Evolutionary conservation across 106 monocot genomes (phyloP).

Genomic region (Gastrodia elata): DNA sequence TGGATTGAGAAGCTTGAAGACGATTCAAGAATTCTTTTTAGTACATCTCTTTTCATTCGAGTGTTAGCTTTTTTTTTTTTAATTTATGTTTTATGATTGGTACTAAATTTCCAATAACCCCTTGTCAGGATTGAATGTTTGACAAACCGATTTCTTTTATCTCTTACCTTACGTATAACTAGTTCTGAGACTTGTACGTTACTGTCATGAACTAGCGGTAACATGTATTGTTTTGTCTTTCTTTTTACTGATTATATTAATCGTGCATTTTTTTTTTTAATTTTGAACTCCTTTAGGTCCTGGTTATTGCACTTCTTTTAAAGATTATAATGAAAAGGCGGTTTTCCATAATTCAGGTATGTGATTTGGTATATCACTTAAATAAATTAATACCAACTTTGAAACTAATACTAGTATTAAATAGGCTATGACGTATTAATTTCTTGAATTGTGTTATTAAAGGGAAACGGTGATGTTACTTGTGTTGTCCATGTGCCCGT

Average conservation of each 20-base stretch:
- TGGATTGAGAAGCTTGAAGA: background rate
- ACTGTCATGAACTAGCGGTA: background rate
- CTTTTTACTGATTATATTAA: background rate
- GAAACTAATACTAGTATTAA: background rate
- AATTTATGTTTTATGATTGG: background rate
- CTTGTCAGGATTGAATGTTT: background rate
- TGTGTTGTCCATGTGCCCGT: background rate
- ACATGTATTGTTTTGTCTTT: background rate
- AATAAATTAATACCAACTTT: background rate
- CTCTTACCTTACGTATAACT: background rate
- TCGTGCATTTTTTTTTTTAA: background rate
- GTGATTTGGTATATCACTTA: background rate
- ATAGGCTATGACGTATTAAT: background rate
- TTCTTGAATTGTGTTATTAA: constrained; percentile 3
- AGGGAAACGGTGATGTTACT: background rate
- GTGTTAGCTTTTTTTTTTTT: background rate
- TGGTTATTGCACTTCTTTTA: constrained; percentile 85
- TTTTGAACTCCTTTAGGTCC: constrained; percentile 41
- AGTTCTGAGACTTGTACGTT: background rate
- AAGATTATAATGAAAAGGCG: constrained; percentile 90
- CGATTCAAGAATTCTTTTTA: background rate
- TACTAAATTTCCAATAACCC: background rate
- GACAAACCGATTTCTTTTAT: background rate
- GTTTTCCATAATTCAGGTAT: constrained; percentile 90
- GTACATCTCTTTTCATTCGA: background rate